These are phyloP conservation scores for Dryas alaskensis DNA, from an alignment of 306 rosid genomes.

Conservation along the genomic window DNA sequence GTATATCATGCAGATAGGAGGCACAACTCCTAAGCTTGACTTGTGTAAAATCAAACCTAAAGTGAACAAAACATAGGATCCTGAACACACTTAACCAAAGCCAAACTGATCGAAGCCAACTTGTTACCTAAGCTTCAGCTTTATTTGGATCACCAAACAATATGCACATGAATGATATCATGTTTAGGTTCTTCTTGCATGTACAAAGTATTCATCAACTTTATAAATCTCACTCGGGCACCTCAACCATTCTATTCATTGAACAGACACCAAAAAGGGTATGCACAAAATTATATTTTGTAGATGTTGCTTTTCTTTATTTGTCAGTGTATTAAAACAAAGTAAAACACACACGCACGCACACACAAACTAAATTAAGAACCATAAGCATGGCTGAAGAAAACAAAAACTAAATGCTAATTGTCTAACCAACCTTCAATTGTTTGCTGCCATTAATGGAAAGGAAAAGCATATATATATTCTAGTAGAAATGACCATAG, in stretches of 20 bases:
- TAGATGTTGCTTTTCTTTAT: neutral
- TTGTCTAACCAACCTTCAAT: neutral
- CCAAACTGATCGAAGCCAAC: neutral
- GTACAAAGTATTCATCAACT: neutral
- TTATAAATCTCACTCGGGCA: neutral
- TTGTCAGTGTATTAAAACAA: neutral
- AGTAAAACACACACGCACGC: too few relatives aligned
- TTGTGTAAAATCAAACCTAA: constrained; percentile 1
- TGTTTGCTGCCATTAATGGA: neutral
- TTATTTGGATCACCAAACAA: neutral
- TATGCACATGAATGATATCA: neutral
- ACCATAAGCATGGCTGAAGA: neutral
- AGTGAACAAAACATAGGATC: neutral
- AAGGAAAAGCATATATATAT: neutral
- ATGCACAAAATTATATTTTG: neutral
- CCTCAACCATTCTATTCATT: neutral
- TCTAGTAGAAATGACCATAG: neutral
- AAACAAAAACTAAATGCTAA: neutral
- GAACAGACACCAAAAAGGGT: neutral
- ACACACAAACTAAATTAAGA: too few relatives aligned
- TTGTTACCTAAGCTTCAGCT: neutral
- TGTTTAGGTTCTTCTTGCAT: neutral
- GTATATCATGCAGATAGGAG: neutral
- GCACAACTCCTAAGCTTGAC: neutral
- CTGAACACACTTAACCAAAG: neutral